A percentile compares a stretch with the other conserved stretches of the same genome.
Conservation (phyloP, 805 yeast genomes). For the Yamadazyma nakazawae region DNA sequence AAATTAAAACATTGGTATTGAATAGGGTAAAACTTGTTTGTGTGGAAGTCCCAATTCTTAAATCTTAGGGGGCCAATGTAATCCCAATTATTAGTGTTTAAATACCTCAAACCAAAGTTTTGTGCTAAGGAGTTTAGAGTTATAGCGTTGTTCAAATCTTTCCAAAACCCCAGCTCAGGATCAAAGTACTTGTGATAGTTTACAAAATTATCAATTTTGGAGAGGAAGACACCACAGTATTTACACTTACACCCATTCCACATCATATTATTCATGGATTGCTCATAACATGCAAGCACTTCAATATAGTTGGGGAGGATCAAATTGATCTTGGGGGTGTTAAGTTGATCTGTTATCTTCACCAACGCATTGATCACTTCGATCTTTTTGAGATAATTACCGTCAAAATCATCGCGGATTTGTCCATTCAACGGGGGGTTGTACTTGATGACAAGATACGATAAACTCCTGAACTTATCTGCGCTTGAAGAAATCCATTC, state of each 20-base stretch:
- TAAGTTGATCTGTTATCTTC: slow-evolving; percentile 3
- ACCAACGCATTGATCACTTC: slow-evolving; percentile 40
- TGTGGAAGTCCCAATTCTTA: slow-evolving; percentile 11
- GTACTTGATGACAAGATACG: slow-evolving; percentile 52
- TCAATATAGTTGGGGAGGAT: slow-evolving; percentile 60
- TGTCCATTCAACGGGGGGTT: slow-evolving; percentile 56
- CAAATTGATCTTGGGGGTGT: slow-evolving; percentile 30
- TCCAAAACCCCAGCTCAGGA: slow-evolving; percentile 41
- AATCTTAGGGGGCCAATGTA: slow-evolving; percentile 9
- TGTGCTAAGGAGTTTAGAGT: slow-evolving; percentile 53
- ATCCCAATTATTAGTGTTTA: slow-evolving; percentile 7
- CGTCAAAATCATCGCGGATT: slow-evolving; percentile 66
- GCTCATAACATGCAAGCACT: slow-evolving; percentile 65
- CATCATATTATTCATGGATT: slow-evolving; percentile 60
- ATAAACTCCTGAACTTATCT: slow-evolving; percentile 18
- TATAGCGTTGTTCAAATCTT: slow-evolving; percentile 59
- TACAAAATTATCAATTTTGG: slow-evolving; percentile 55
- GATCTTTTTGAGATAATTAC: slow-evolving; percentile 62
- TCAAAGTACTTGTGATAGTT: slow-evolving; percentile 64
- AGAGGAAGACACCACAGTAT: slow-evolving; percentile 50
- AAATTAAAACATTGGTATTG: slow-evolving; percentile 35
- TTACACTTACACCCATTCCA: slow-evolving; percentile 78
- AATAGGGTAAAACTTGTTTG: slow-evolving; percentile 13
- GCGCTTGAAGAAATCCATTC: slow-evolving; percentile 1
- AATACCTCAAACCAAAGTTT: slow-evolving; percentile 3